A percentile compares a stretch with the other conserved stretches of the same genome.
Conservation (phyloP, 176 grass and related monocot species). For the Oryza longistaminata region DNA sequence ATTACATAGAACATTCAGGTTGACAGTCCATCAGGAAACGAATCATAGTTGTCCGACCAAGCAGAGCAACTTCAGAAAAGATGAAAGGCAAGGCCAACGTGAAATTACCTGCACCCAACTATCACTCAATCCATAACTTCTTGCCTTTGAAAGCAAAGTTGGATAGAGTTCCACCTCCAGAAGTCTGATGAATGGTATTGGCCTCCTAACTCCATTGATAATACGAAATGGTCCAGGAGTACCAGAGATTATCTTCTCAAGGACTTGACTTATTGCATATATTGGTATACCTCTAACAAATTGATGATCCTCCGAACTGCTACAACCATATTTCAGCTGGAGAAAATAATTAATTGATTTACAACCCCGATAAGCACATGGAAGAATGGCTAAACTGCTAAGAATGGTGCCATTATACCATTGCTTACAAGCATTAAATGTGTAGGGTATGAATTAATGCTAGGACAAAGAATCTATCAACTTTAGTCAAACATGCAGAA, state of each 20-base stretch:
- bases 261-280: constrained; percentile 92
- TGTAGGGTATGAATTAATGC: neutral
- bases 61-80: constrained; percentile 12
- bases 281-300: constrained; percentile 99
- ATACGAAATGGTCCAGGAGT: constrained; percentile 65
- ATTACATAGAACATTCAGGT: neutral
- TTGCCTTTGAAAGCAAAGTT: constrained; percentile 98
- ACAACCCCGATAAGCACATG: constrained; percentile 7
- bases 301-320: constrained; percentile 93
- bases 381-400: neutral
- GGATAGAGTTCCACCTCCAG: constrained; percentile 97
- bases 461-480: neutral
- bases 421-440: constrained; percentile 25
- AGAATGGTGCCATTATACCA: neutral
- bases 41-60: constrained; percentile 16
- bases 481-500: neutral
- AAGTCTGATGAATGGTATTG: constrained; percentile 86
- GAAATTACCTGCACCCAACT: constrained; percentile 88
- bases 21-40: neutral
- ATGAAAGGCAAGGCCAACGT: constrained; percentile 24
- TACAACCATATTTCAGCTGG: constrained; percentile 92
- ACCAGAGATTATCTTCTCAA: constrained; percentile 78
- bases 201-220: constrained; percentile 77
- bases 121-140: constrained; percentile 94
- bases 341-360: constrained; percentile 22